Conservation (phyloP, 768 basidiomycete species). For the Tricholoma saponaceum region DNA sequence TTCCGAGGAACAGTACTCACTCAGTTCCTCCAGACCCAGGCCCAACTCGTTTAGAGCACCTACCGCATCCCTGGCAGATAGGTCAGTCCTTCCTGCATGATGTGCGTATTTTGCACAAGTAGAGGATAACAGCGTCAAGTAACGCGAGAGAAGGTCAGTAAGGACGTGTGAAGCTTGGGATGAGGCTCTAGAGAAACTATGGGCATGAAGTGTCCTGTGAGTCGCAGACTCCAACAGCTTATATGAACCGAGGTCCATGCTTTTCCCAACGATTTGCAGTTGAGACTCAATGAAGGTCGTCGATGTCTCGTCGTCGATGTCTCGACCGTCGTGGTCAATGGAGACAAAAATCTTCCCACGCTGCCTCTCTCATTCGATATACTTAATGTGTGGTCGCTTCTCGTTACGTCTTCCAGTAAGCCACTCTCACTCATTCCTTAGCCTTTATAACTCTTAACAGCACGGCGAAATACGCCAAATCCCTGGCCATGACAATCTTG, state of each 20-base stretch:
- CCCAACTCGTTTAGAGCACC: slow-evolving; percentile 75
- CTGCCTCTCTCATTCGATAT: background rate
- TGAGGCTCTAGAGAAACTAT: slow-evolving; percentile 74
- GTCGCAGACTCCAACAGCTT: slow-evolving; percentile 66
- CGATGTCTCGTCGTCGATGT: background rate
- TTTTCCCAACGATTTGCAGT: slow-evolving; percentile 3
- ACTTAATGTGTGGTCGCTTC: slow-evolving; percentile 66
- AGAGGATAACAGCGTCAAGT: slow-evolving; percentile 59
- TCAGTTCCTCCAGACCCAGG: slow-evolving; percentile 63
- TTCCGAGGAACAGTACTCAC: slow-evolving; percentile 62
- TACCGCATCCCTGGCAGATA: slow-evolving; percentile 58
- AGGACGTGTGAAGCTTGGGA: slow-evolving; percentile 65
- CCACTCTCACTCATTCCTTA: background rate
- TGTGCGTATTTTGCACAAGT: slow-evolving; percentile 72
- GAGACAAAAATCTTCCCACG: slow-evolving; percentile 16
- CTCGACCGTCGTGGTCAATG: slow-evolving; percentile 8
- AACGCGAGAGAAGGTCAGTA: slow-evolving; percentile 73
- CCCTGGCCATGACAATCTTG: slow-evolving; percentile 36
- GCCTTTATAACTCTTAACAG: slow-evolving; percentile 19
- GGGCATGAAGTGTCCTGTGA: slow-evolving; percentile 70
- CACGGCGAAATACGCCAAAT: slow-evolving; percentile 40
- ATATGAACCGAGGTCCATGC: slow-evolving; percentile 51
- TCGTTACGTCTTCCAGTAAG: slow-evolving; percentile 47
- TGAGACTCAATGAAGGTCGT: background rate
- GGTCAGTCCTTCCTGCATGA: slow-evolving; percentile 61